Base-by-base conservation (phyloP, 2,329 filamentous ascomycete genomes). In the Pyrenochaeta sp. region DNA sequence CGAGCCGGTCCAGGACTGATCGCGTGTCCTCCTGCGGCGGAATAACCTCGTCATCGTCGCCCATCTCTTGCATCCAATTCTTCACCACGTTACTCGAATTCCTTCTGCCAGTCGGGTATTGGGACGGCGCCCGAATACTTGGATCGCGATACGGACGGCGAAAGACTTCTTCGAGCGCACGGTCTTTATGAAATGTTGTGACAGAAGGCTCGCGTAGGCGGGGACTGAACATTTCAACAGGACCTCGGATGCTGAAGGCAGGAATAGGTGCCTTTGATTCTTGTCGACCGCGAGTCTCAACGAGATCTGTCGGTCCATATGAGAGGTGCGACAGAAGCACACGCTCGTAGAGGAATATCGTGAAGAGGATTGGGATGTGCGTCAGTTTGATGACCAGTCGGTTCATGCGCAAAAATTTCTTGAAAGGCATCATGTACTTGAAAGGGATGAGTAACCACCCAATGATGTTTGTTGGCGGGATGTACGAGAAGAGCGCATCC, bases 401-500 rank as follows among this genome's bases (percentile, higher is more conserved):
- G 72, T 98, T 98, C 58, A 96, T 79, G 69, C 87, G 88, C 60
- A 98, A 88, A 67, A 95, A 98, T 43, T 87, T 85, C 35, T 86
- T 86, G 63, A 97, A 87, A 0, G 92, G 87, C 79, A 97, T 87
- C 65, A 87, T 79, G 71, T 90, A 96, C 58, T 93, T 85, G 39
- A 96, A 75, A 0, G 94, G 94, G 67, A 92, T 92, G 23, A 97
- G 80, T 0, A 94, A 72, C 94, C 93, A 98, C 1, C 91, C 93
- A 58, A 97, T 84, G 27, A 97, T 90, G 71, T 98, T 98, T 12
- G 90, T 89, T 0, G 94, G 94, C 1, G 94, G 90, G 56, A 97
- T 86, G 72, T 97, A 97, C 3, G 92, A 96, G 79, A 98, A 98
- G 0, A 97, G 81, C 0, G 92, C 90, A 73, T 98, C 94, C n/a